Evolutionary conservation across 2,329 filamentous ascomycete genomes (phyloP).

Genomic region (Trichoderma sp.): DNA sequence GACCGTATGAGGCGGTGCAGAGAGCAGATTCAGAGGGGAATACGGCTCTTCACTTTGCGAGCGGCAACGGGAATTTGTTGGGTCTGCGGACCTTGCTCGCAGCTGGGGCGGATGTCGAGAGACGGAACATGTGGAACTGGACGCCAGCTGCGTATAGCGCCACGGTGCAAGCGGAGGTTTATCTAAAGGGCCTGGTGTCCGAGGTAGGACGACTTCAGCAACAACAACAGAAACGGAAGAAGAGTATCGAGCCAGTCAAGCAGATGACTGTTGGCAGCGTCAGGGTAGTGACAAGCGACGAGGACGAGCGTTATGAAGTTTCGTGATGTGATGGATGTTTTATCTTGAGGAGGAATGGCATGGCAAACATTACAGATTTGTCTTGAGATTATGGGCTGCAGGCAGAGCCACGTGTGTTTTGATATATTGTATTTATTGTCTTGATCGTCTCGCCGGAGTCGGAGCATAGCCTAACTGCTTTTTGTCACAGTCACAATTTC

Average conservation of each 20-base stretch:
- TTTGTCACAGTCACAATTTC: background rate
- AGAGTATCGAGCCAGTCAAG: constrained; percentile 41
- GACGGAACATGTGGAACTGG: constrained; percentile 74
- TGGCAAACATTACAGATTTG: background rate
- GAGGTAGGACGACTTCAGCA: constrained; percentile 62
- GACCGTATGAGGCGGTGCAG: constrained; percentile 51
- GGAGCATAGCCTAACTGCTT: background rate
- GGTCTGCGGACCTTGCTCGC: constrained; percentile 73
- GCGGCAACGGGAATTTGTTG: constrained; percentile 74
- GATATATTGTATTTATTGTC: background rate
- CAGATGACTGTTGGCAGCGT: constrained; percentile 39
- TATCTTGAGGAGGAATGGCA: background rate
- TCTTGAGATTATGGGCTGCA: background rate
- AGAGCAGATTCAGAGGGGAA: constrained; percentile 71
- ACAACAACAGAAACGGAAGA: constrained; percentile 34
- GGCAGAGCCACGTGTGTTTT: background rate
- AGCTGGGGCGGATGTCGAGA: constrained; percentile 72
- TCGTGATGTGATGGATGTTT: background rate
- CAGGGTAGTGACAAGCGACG: constrained; percentile 43
- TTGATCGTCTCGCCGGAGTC: background rate
- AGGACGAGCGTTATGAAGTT: constrained; percentile 29
- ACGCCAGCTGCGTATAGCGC: constrained; percentile 79
- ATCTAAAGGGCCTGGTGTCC: constrained; percentile 72
- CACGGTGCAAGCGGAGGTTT: constrained; percentile 79
- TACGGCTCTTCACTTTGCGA: constrained; percentile 83